Evolutionary conservation across 2,329 filamentous ascomycete species (phyloP).

Genomic region (Furcasterigmium sp.): DNA sequence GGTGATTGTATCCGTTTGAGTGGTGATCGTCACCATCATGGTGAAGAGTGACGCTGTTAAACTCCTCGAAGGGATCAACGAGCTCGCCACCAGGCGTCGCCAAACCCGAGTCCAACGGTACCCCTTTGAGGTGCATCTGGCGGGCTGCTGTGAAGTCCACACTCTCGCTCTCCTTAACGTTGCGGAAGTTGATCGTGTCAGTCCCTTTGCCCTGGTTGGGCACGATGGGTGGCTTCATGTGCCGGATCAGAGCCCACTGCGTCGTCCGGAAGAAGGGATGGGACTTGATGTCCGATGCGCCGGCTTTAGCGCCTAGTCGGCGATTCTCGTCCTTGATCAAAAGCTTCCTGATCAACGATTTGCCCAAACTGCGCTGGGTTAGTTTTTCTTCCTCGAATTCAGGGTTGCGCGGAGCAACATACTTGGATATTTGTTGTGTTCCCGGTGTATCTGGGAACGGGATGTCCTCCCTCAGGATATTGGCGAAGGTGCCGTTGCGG

Average conservation of each 20-base stretch:
- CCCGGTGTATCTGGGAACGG: conserved; percentile 88
- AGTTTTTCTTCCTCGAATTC: conserved; percentile 5
- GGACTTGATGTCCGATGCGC: conserved; percentile 92
- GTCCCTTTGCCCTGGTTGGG: conserved; percentile 85
- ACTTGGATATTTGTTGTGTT: conserved; percentile 86
- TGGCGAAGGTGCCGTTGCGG: conserved; percentile 94
- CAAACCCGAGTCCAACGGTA: conserved; percentile 80
- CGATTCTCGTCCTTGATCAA: conserved; percentile 97
- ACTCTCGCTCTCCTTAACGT: conserved; percentile 94
- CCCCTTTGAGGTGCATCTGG: conserved; percentile 59
- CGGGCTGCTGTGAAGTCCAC: conserved; percentile 72
- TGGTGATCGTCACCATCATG: conserved; percentile 81
- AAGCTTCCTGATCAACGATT: conserved; percentile 91
- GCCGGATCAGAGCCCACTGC: conserved; percentile 93
- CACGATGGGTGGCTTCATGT: conserved; percentile 97
- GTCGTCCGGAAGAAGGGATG: conserved; percentile 96
- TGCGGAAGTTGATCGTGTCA: conserved; percentile 95
- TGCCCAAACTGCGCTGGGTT: conserved; percentile 66
- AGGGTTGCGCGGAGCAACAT: conserved; percentile 32
- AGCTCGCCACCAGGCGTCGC: conserved; percentile 76
- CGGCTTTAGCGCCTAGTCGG: conserved; percentile 85
- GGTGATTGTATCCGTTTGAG: conserved; percentile 15
- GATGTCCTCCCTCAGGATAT: conserved; percentile 92
- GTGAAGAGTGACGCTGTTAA: conserved; percentile 96
- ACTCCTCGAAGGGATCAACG: conserved; percentile 92